phyloP scores from a whole-genome alignment of 495 filamentous ascomycete genomes.

The Penicillium cosmopolitanum region DNA sequence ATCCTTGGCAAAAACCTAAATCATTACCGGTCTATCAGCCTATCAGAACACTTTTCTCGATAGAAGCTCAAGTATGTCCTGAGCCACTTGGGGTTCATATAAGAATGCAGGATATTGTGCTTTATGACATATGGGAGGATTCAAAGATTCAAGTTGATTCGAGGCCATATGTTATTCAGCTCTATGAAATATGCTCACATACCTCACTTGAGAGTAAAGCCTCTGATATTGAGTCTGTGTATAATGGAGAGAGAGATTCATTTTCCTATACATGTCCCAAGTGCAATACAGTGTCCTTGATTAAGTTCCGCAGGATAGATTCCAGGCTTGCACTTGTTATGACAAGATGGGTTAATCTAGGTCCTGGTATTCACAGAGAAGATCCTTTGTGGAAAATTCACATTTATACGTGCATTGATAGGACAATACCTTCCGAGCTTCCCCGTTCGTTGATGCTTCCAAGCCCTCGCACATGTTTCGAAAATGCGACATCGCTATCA shows the following conservation, averaged over 20 bases:
- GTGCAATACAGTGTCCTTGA: conserved; percentile 6
- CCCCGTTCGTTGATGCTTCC: background rate
- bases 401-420: no score
- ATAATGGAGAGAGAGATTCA: background rate
- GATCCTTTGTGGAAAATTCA: conserved; percentile 8
- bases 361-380: conserved; percentile 2
- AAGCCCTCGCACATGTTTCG: conserved; percentile 6
- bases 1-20: background rate
- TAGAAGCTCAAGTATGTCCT: background rate
- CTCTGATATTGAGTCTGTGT: background rate
- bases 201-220: background rate
- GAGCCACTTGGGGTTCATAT: background rate
- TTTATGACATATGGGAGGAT: background rate
- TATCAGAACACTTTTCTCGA: background rate
- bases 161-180: background rate
- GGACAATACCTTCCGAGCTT: no score
- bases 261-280: background rate
- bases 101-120: background rate
- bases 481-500: conserved; percentile 1
- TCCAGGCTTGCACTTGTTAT: conserved; percentile 9
- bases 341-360: conserved; percentile 14
- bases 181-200: background rate
- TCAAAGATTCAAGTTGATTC: background rate
- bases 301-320: background rate
- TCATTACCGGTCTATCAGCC: background rate